Evolutionary conservation across 768 basidiomycete species (phyloP).

Genomic region (Boletus rubroflammeus): DNA sequence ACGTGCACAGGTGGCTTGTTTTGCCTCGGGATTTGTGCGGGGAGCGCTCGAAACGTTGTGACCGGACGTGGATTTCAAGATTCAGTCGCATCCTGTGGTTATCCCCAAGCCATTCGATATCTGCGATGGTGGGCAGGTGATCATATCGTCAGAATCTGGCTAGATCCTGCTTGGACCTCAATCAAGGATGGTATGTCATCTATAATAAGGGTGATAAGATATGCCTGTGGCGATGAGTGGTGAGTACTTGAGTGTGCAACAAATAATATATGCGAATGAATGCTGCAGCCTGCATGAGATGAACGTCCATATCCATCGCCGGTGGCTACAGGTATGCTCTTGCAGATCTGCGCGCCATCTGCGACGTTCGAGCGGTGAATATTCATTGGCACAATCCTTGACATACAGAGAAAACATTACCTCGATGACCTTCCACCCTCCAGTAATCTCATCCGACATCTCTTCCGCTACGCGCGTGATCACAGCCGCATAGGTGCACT

Average conservation of each 20-base stretch:
- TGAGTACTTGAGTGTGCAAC: conserved; percentile 23
- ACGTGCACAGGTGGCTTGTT: neutral
- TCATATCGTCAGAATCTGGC: neutral
- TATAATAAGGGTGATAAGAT: conserved; percentile 30
- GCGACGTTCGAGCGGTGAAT: neutral
- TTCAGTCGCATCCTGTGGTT: neutral
- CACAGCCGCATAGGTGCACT: conserved; percentile 89
- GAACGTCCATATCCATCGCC: neutral
- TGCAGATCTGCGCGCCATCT: conserved; percentile 53
- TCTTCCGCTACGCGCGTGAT: conserved; percentile 87
- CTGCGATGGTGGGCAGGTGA: neutral
- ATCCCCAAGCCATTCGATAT: neutral
- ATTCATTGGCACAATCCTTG: neutral
- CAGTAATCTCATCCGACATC: conserved; percentile 87
- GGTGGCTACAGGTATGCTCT: conserved; percentile 43
- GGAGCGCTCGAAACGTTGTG: neutral
- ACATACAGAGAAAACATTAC: conserved; percentile 41
- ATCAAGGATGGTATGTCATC: conserved; percentile 12
- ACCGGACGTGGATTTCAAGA: neutral
- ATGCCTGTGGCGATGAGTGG: conserved; percentile 29
- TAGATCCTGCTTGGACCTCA: neutral
- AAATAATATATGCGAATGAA: conserved; percentile 14
- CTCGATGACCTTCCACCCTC: conserved; percentile 98
- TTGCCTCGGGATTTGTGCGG: neutral
- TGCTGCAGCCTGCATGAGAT: conserved; percentile 2